Conservation (phyloP, 2,329 filamentous ascomycete genomes). For the Colletotrichum chlorophyti region DNA sequence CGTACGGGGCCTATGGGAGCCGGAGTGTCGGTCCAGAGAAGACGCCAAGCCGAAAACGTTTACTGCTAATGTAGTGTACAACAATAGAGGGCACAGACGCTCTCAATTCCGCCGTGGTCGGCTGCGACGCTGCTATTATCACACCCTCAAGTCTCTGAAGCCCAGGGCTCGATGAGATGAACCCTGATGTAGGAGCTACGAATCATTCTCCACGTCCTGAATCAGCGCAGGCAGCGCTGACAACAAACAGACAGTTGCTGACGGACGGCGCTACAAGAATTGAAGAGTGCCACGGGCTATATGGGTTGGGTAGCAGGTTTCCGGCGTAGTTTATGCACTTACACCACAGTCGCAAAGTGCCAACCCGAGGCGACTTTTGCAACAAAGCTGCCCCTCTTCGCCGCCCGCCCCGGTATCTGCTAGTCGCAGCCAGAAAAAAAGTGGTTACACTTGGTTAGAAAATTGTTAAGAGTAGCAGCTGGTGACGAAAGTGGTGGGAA, state of each 20-base stretch:
- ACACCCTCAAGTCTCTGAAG: not conserved
- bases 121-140: slow-evolving; percentile 13
- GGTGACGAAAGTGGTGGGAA: slow-evolving; percentile 21
- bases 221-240: not conserved
- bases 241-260: too few relatives aligned
- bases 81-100: too few relatives aligned
- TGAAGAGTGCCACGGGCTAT: too few relatives aligned
- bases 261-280: not conserved
- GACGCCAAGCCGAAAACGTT: slow-evolving; percentile 12
- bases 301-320: too few relatives aligned
- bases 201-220: too few relatives aligned
- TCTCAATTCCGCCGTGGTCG: slow-evolving; percentile 5
- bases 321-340: too few relatives aligned
- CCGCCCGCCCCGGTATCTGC: not conserved
- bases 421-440: not conserved
- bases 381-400: too few relatives aligned
- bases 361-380: too few relatives aligned
- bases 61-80: too few relatives aligned
- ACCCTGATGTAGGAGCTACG: not conserved
- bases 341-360: too few relatives aligned
- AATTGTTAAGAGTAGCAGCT: slow-evolving; percentile 5
- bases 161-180: slow-evolving; percentile 14
- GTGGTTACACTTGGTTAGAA: not conserved
- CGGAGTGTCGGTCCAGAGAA: not conserved
- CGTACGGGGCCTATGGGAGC: not conserved